Percentiles rank a stretch among this genome's conserved stretches.
phyloP scores from a whole-genome alignment of 2,329 filamentous ascomycete species.

The Parastagonospora avenae region DNA sequence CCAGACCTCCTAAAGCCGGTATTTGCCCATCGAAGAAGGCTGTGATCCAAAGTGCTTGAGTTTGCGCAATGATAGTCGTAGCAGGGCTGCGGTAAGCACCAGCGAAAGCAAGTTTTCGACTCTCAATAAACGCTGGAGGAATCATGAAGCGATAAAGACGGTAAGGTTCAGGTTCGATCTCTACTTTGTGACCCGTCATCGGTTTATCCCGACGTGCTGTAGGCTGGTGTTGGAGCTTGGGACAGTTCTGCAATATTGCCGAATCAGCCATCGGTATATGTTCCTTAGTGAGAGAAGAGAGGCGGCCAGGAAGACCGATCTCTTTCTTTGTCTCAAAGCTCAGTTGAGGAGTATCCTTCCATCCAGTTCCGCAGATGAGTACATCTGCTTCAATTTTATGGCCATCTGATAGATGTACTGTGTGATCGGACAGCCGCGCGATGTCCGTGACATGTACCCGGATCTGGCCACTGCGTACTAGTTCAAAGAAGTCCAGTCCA shows the following conservation, averaged over 20 bases:
- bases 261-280: slow-evolving; percentile 49
- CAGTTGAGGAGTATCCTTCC: slow-evolving; percentile 60
- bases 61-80: slow-evolving; percentile 43
- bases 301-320: slow-evolving; percentile 31
- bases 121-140: slow-evolving; percentile 28
- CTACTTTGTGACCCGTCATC: slow-evolving; percentile 6
- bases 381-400: slow-evolving; percentile 54
- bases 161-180: slow-evolving; percentile 37
- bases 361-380: slow-evolving; percentile 62
- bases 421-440: slow-evolving; percentile 51
- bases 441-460: slow-evolving; percentile 63
- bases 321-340: slow-evolving; percentile 50
- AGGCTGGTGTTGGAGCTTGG: slow-evolving; percentile 59
- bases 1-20: not conserved
- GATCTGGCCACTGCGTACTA: slow-evolving; percentile 59
- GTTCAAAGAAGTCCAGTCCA: slow-evolving; percentile 60
- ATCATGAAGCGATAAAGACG: slow-evolving; percentile 54
- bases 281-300: slow-evolving; percentile 6
- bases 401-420: slow-evolving; percentile 57
- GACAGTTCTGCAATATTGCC: slow-evolving; percentile 60
- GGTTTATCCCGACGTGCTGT: slow-evolving; percentile 24
- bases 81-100: slow-evolving; percentile 47
- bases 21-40: slow-evolving; percentile 66
- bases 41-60: slow-evolving; percentile 55
- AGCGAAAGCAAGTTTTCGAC: slow-evolving; percentile 42